A percentile compares a stretch with the other conserved stretches of the same genome.
These are phyloP conservation scores for Neurospora sp. DNA, from an alignment of 495 filamentous ascomycete genomes.

Conservation along the genomic window DNA sequence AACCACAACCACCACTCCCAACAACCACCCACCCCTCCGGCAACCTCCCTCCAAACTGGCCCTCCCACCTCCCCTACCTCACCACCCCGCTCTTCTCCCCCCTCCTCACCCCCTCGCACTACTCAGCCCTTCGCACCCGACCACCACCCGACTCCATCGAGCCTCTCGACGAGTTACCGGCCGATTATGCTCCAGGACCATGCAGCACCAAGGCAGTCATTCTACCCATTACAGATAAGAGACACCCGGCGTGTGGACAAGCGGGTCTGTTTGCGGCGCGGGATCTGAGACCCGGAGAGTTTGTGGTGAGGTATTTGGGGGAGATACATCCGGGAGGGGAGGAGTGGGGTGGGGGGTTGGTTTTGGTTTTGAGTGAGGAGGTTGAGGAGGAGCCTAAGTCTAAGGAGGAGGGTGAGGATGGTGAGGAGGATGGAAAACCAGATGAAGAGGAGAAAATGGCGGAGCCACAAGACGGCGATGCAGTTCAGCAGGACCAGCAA, in stretches of 20 bases:
- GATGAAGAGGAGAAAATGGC: too few species aligned
- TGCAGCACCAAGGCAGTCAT: constrained; percentile 40
- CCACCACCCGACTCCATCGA: constrained; percentile 11
- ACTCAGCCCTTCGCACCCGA: constrained; percentile 23
- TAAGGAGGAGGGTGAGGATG: not conserved
- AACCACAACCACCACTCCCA: not conserved
- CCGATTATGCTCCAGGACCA: constrained; percentile 30
- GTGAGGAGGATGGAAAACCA: not conserved
- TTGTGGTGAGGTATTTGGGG: constrained; percentile 60
- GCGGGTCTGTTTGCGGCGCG: constrained; percentile 53
- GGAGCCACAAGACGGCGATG: too few species aligned
- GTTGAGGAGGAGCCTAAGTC: not conserved
- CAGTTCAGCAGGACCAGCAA: too few species aligned
- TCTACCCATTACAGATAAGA: constrained; percentile 36
- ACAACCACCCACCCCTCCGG: not conserved
- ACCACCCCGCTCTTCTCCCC: constrained; percentile 38
- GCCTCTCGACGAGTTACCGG: constrained; percentile 22
- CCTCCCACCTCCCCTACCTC: constrained; percentile 42
- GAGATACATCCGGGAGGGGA: constrained; percentile 37
- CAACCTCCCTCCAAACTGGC: constrained; percentile 48
- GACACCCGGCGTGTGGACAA: constrained; percentile 56
- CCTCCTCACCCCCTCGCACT: constrained; percentile 28
- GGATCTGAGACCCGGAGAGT: constrained; percentile 42
- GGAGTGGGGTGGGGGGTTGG: not conserved
- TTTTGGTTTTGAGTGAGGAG: not conserved